Conservation (phyloP, 1,284 basidiomycete genomes). For the Rhizoctonia solani region DNA sequence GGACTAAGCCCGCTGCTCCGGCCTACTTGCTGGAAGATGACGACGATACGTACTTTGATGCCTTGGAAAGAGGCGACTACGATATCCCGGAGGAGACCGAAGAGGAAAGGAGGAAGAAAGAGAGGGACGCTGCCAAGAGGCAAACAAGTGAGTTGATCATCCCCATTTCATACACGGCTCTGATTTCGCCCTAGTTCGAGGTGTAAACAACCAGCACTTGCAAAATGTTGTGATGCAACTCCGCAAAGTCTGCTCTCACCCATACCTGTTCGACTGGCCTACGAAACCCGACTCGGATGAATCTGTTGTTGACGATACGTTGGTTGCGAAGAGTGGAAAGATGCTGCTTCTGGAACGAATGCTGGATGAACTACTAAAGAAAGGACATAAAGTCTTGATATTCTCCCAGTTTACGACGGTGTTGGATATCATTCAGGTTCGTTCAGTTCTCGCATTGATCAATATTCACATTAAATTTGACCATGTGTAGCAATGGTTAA, state of each 20-base stretch:
- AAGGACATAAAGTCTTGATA: conserved; percentile 82
- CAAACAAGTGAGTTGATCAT: conserved; percentile 51
- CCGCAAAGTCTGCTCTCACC: conserved; percentile 82
- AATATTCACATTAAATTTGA: not conserved
- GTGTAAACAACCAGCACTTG: conserved; percentile 88
- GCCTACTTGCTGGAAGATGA: conserved; percentile 55
- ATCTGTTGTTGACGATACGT: conserved; percentile 68
- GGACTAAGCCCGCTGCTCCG: conserved; percentile 20
- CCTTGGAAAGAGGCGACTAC: conserved; percentile 56
- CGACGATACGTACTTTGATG: conserved; percentile 71
- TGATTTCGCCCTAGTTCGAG: conserved; percentile 58
- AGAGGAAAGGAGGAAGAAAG: conserved; percentile 50
- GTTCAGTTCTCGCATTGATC: conserved; percentile 42
- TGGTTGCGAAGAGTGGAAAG: conserved; percentile 89
- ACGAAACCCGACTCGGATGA: conserved; percentile 64
- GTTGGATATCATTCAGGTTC: conserved; percentile 90
- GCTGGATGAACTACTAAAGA: conserved; percentile 76
- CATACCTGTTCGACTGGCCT: conserved; percentile 91
- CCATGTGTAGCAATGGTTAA: conserved; percentile 75
- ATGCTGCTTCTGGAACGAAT: conserved; percentile 94
- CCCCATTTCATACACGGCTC: not conserved
- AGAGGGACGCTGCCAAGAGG: conserved; percentile 18
- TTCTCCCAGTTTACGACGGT: conserved; percentile 96
- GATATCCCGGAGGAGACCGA: conserved; percentile 42
- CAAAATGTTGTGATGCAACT: conserved; percentile 96